phyloP scores from a whole-genome alignment of 148 eudicot genomes.

The Beta vulgaris region DNA sequence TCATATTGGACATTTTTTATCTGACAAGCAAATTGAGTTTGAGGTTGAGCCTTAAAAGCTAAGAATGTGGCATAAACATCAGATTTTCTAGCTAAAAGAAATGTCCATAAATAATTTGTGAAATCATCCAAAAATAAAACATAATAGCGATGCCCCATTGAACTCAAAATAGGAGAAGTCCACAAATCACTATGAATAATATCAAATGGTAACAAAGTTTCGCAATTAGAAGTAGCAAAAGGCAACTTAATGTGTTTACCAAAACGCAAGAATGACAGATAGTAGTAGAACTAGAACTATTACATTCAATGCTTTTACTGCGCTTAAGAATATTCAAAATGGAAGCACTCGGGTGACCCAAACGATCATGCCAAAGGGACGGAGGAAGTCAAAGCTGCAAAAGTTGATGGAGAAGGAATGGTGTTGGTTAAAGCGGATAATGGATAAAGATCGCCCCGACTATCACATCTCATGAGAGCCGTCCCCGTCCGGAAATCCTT shows the following conservation, averaged over 20 bases:
- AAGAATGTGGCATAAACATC: too few species aligned
- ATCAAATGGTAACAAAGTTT: not conserved
- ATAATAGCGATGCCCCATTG: not conserved
- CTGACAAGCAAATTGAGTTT: too few species aligned
- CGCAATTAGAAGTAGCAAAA: not conserved
- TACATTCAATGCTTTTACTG: not conserved
- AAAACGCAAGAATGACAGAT: not conserved
- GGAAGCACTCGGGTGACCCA: not conserved
- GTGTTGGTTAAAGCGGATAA: not conserved
- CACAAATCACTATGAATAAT: too few species aligned
- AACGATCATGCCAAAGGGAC: not conserved
- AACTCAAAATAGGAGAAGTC: too few species aligned
- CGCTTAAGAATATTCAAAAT: not conserved
- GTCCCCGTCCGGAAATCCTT: not conserved
- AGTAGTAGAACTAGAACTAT: not conserved
- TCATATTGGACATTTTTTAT: too few species aligned
- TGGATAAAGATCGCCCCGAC: not conserved
- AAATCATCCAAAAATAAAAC: not conserved
- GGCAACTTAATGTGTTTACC: not conserved
- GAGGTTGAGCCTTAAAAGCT: too few species aligned
- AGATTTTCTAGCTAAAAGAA: too few species aligned
- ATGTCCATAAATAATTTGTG: not conserved
- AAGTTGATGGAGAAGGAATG: not conserved
- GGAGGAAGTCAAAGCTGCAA: not conserved
- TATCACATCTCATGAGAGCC: not conserved